phyloP scores from a whole-genome alignment of 192 early-diverging fungal species.

The Pecoramyces ruminantium region DNA sequence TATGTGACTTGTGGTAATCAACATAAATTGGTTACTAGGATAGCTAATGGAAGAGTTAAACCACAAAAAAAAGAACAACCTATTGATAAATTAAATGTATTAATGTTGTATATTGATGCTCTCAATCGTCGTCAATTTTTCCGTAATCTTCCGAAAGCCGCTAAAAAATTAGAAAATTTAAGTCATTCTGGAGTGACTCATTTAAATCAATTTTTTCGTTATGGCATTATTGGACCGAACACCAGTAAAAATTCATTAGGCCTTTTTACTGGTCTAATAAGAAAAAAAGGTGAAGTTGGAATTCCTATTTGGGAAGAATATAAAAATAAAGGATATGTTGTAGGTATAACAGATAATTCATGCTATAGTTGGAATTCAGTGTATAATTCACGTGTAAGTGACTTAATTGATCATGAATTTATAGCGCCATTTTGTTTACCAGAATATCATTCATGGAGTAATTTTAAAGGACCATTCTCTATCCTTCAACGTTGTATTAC shows the following conservation, averaged over 20 bases:
- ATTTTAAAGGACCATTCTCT: slow-evolving; percentile 24
- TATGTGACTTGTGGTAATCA: neutral
- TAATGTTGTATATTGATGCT: slow-evolving; percentile 31
- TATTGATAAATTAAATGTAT: slow-evolving; percentile 18
- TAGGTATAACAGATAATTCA: slow-evolving; percentile 21
- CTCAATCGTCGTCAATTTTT: slow-evolving; percentile 30
- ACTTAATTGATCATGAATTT: slow-evolving; percentile 29
- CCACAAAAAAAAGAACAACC: neutral
- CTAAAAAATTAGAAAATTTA: slow-evolving; percentile 7
- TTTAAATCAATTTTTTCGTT: slow-evolving; percentile 27
- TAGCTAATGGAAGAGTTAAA: neutral
- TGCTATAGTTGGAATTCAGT: slow-evolving; percentile 33
- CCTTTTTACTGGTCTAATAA: slow-evolving; percentile 14
- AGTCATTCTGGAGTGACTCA: slow-evolving; percentile 10
- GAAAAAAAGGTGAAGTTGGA: no score
- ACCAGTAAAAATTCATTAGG: slow-evolving; percentile 27
- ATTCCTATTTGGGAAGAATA: slow-evolving; percentile 36
- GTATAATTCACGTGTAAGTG: no score
- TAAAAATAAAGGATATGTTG: slow-evolving; percentile 29
- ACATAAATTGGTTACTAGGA: neutral
- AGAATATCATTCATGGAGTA: slow-evolving; percentile 28
- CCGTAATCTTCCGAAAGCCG: slow-evolving; percentile 26
- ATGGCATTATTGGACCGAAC: slow-evolving; percentile 29
- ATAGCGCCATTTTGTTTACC: slow-evolving; percentile 33
- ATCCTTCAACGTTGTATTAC: slow-evolving; percentile 14